phyloP scores from a whole-genome alignment of 805 yeast species.

The Monosporozyma servazzii region DNA sequence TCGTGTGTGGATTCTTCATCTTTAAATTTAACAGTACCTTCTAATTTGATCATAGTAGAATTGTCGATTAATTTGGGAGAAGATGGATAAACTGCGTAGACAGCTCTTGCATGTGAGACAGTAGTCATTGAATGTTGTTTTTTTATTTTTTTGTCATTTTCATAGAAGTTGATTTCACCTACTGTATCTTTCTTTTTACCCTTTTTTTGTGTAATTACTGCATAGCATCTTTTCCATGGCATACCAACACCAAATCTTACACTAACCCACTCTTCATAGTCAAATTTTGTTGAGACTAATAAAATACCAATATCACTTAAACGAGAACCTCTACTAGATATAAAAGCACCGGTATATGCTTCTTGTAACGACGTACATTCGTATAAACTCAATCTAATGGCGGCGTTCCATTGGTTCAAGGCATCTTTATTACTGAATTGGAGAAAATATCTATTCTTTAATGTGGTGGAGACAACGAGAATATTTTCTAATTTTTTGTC shows the following conservation, averaged over 20 bases:
- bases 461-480: conserved; percentile 82
- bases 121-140: conserved; percentile 72
- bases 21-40: conserved; percentile 64
- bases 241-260: conserved; percentile 94
- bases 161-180: conserved; percentile 74
- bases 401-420: conserved; percentile 70
- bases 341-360: conserved; percentile 90
- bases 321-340: conserved; percentile 84
- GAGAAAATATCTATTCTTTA: conserved; percentile 76
- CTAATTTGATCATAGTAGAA: conserved; percentile 81
- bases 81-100: conserved; percentile 90
- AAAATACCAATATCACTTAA: conserved; percentile 80
- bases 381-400: conserved; percentile 68
- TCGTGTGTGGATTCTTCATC: conserved; percentile 42
- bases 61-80: conserved; percentile 71
- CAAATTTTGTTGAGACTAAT: conserved; percentile 74
- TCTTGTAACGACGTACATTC: conserved; percentile 83
- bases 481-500: conserved; percentile 55
- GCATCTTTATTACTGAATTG: conserved; percentile 63
- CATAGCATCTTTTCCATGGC: conserved; percentile 95
- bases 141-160: conserved; percentile 63
- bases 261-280: conserved; percentile 89
- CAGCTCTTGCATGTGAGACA: conserved; percentile 56
- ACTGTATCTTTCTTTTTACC: conserved; percentile 34
- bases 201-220: conserved; percentile 70